Percentiles rank a stretch among this genome's conserved stretches.
Conservation (phyloP, 2,329 filamentous ascomycete genomes). For the Alternaria sp. region DNA sequence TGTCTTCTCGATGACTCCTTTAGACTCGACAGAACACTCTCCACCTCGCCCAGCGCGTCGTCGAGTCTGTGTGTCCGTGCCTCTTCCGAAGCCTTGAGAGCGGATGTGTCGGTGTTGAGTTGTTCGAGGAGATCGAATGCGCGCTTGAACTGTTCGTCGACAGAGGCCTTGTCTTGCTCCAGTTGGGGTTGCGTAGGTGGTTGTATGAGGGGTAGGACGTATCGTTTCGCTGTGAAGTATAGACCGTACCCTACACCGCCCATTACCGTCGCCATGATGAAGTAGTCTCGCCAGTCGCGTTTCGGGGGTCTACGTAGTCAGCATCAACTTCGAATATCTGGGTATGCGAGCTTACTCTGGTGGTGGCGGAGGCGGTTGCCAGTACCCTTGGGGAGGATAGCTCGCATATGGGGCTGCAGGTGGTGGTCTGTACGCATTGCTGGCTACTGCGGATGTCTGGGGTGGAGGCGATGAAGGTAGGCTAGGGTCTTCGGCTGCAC, state of each 20-base stretch:
- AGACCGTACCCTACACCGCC: conserved; percentile 88
- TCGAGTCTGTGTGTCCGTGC: conserved; percentile 85
- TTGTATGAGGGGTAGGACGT: conserved; percentile 87
- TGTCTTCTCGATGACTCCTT: conserved; percentile 82
- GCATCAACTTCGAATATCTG: neutral
- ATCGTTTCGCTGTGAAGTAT: conserved; percentile 86
- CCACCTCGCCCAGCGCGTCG: conserved; percentile 80
- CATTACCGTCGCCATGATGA: conserved; percentile 98
- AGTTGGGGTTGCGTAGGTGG: conserved; percentile 93
- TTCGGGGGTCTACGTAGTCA: conserved; percentile 63
- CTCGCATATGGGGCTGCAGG: conserved; percentile 59
- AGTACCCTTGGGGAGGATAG: conserved; percentile 62
- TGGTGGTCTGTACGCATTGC: conserved; percentile 56
- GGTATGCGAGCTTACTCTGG: conserved; percentile 56
- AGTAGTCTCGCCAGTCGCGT: conserved; percentile 98
- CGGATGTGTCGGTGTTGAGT: conserved; percentile 86
- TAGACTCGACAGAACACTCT: conserved; percentile 80
- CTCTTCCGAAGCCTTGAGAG: conserved; percentile 86
- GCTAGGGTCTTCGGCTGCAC: conserved; percentile 68
- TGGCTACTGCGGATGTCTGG: conserved; percentile 53
- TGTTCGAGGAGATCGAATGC: conserved; percentile 93
- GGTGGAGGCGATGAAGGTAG: conserved; percentile 58
- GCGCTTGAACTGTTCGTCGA: conserved; percentile 92
- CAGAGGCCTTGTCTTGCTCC: conserved; percentile 90
- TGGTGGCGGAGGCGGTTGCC: conserved; percentile 61